Evolutionary conservation across 805 yeast species (phyloP).

Genomic region (Teunomyces funiuensis): DNA sequence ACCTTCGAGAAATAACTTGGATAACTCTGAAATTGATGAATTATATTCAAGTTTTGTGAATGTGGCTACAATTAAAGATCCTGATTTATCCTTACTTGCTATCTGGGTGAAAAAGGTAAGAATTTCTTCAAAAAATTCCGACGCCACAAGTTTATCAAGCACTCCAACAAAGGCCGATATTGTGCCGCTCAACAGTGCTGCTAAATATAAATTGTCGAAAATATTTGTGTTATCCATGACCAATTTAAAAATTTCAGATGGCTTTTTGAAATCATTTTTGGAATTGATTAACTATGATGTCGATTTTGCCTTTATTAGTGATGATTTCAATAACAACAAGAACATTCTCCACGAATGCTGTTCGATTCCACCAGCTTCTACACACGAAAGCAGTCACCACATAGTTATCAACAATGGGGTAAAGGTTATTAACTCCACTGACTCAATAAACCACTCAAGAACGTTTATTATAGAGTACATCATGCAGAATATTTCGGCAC

Average conservation of each 20-base stretch:
- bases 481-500: constrained; percentile 20
- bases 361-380: constrained; percentile 38
- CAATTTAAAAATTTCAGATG: constrained; percentile 63
- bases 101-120: constrained; percentile 42
- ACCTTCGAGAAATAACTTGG: constrained; percentile 8
- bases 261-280: constrained; percentile 52
- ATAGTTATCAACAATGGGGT: constrained; percentile 45
- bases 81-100: constrained; percentile 34
- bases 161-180: constrained; percentile 3
- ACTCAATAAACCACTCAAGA: constrained; percentile 38
- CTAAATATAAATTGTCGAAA: constrained; percentile 51
- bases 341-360: constrained; percentile 73
- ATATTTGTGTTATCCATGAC: constrained; percentile 70
- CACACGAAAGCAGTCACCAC: constrained; percentile 31
- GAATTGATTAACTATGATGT: constrained; percentile 46
- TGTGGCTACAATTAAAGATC: constrained; percentile 45
- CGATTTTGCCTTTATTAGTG: constrained; percentile 65
- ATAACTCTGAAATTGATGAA: constrained; percentile 60
- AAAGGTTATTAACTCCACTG: constrained; percentile 37
- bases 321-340: constrained; percentile 53
- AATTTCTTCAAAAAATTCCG: constrained; percentile 17
- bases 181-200: constrained; percentile 12
- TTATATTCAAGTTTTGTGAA: constrained; percentile 68
- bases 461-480: constrained; percentile 35
- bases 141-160: neutral